Base-by-base conservation (phyloP, 768 basidiomycete genomes). In the Russula dissimulans region DNA sequence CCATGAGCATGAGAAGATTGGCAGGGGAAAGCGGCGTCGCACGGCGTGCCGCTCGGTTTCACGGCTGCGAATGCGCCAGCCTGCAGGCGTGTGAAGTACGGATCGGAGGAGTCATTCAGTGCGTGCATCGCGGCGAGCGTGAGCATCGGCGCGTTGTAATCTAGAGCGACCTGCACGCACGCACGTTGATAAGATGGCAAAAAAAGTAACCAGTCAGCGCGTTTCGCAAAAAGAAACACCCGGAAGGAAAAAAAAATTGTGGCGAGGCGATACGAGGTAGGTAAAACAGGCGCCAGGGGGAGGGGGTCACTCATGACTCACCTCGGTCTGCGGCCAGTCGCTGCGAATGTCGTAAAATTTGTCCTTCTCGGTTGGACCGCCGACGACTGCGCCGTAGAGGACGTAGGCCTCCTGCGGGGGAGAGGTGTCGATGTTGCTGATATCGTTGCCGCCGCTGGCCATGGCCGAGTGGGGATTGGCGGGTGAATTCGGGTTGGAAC, bases 271-370 rank as follows among this genome's bases (percentile, higher is more conserved):
- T 36, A 10, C 34, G 3, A 36, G 22, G 22, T 26, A 26, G 22
- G 22, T 36, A 36, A 10, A 36, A 5, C 34, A 36, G 34, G 7
- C 34, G 3, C 31, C 11, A 14, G 39, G 4, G 10, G 10, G 12
- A 14, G 39, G 4, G 10, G 10, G 12, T 38, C 36, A 12, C 36
- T 17, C 2, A 36, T 6, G 22, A 17, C 73, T 34, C 64, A 87
- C 86, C 80, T 97, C 94, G 17, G 85, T 88, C 73, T 95, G 80
- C 1, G 86, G 86, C 89, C 91, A 95, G 70, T 95, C 92, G 58
- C 80, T 85, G 42, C 95, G 83, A 61, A 92, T 85, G 68, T 97
- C 89, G 70, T 80, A 95, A 73, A 81, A 97, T 29, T 78, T 77
- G 69, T 90, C 94, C 29, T 80, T 76, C 59, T 75, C 76, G 67